A percentile compares a stretch with the other conserved stretches of the same genome.
These are phyloP conservation scores for Ophiocordyceps robertsii DNA, from an alignment of 2,329 filamentous ascomycete genomes.

Conservation along the genomic window DNA sequence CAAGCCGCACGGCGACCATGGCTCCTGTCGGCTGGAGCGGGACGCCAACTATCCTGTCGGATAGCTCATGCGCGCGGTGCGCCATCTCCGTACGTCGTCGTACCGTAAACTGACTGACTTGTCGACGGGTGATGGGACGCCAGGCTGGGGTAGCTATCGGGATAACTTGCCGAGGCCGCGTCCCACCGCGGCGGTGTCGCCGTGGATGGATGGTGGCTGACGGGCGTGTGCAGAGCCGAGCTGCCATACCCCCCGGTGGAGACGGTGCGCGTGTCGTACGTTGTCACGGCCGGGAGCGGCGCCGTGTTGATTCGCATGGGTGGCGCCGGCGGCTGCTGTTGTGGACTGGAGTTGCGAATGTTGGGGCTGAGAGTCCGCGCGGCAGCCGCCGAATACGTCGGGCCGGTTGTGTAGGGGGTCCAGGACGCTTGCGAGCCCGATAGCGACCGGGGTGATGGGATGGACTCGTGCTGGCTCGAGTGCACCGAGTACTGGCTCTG, in stretches of 20 bases:
- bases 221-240: conserved; percentile 24
- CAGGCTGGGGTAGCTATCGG: conserved; percentile 24
- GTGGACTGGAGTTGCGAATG: conserved; percentile 20
- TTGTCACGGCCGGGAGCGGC: conserved; percentile 24
- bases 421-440: conserved; percentile 34
- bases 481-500: conserved; percentile 26
- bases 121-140: conserved; percentile 19
- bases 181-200: conserved; percentile 29
- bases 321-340: conserved; percentile 14
- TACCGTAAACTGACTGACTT: conserved; percentile 25
- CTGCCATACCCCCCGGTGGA: conserved; percentile 22
- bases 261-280: conserved; percentile 23
- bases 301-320: conserved; percentile 22
- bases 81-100: conserved; percentile 27
- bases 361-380: conserved; percentile 28
- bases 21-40: too few species aligned
- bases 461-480: conserved; percentile 31
- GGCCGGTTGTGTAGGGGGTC: conserved; percentile 27
- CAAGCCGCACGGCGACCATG: too few species aligned
- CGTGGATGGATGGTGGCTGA: conserved; percentile 22
- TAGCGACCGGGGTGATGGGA: conserved; percentile 39
- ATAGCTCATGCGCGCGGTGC: conserved; percentile 24
- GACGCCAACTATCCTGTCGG: too few species aligned
- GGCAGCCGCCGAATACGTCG: conserved; percentile 18
- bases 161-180: conserved; percentile 21